Percentiles rank a stretch among this genome's conserved stretches.
Conservation (phyloP, 495 filamentous ascomycete species). For the Penicillium malachiteum region DNA sequence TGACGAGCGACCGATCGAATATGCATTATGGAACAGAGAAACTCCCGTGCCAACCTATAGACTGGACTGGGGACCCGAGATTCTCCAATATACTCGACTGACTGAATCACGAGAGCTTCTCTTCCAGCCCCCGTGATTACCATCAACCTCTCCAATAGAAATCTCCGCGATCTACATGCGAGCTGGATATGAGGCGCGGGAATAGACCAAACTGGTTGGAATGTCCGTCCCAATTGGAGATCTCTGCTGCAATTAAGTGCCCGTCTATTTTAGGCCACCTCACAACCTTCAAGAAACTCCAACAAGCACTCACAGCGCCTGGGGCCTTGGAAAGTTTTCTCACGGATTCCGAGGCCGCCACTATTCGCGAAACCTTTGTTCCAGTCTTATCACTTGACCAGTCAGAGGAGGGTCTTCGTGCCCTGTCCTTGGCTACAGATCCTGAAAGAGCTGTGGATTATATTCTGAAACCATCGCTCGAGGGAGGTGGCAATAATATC, state of each 20-base stretch:
- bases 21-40: conserved; percentile 49
- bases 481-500: conserved; percentile 86
- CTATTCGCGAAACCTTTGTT: conserved; percentile 63
- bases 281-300: conserved; percentile 82
- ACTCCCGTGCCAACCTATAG: conserved; percentile 48
- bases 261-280: conserved; percentile 81
- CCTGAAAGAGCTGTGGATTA: conserved; percentile 55
- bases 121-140: conserved; percentile 64
- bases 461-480: conserved; percentile 84
- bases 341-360: conserved; percentile 29
- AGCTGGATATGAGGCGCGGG: conserved; percentile 73
- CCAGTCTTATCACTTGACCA: conserved; percentile 74
- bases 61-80: conserved; percentile 58
- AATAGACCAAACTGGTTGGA: conserved; percentile 65
- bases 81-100: conserved; percentile 60
- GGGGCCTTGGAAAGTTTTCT: conserved; percentile 64
- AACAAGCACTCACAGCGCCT: conserved; percentile 73
- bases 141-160: conserved; percentile 52
- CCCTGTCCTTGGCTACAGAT: conserved; percentile 62
- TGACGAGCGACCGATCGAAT: conserved; percentile 62
- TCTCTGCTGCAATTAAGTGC: conserved; percentile 78
- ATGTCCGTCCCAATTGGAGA: conserved; percentile 68
- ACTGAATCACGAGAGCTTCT: conserved; percentile 61
- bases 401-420: conserved; percentile 60
- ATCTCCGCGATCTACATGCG: conserved; percentile 80